Conservation (phyloP, 179 eudicot species). For the Drosera spatulata region DNA sequence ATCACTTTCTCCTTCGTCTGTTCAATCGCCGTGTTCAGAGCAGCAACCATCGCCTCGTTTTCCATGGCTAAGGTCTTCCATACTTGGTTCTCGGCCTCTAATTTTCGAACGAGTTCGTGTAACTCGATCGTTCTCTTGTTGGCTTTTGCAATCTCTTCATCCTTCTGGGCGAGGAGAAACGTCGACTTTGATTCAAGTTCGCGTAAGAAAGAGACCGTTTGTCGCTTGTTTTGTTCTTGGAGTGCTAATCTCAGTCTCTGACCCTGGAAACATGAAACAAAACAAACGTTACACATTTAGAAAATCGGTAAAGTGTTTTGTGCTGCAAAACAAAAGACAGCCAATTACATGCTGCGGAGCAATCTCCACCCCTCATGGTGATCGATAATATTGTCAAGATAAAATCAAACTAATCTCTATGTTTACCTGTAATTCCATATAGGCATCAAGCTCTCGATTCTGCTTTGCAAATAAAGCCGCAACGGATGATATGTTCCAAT, state of each 20-base stretch:
- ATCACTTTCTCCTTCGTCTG: slow-evolving; percentile 28
- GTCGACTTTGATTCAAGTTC: slow-evolving; percentile 29
- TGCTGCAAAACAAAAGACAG: too few species aligned
- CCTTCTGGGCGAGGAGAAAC: slow-evolving; percentile 37
- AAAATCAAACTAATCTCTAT: neutral
- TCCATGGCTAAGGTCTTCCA: slow-evolving; percentile 62
- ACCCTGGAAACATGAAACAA: slow-evolving; percentile 23
- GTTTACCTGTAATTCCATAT: slow-evolving; percentile 49
- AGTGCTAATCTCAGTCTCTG: slow-evolving; percentile 50
- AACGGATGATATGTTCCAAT: neutral
- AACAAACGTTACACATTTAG: too few species aligned
- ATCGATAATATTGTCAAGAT: too few species aligned
- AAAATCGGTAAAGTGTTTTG: too few species aligned
- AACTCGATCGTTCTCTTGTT: slow-evolving; percentile 35
- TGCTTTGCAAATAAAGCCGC: slow-evolving; percentile 38
- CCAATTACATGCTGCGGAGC: too few species aligned
- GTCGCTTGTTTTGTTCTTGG: slow-evolving; percentile 60
- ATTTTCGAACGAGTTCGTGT: slow-evolving; percentile 32
- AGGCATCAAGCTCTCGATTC: slow-evolving; percentile 40
- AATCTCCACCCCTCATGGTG: too few species aligned
- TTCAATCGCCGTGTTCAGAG: slow-evolving; percentile 36
- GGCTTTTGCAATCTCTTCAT: slow-evolving; percentile 47
- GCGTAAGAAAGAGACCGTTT: slow-evolving; percentile 21
- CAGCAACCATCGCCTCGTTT: slow-evolving; percentile 38
- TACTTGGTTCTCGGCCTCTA: slow-evolving; percentile 45